These are phyloP conservation scores for Ruellia speciosa DNA, from an alignment of 305 asterid species.

Conservation along the genomic window DNA sequence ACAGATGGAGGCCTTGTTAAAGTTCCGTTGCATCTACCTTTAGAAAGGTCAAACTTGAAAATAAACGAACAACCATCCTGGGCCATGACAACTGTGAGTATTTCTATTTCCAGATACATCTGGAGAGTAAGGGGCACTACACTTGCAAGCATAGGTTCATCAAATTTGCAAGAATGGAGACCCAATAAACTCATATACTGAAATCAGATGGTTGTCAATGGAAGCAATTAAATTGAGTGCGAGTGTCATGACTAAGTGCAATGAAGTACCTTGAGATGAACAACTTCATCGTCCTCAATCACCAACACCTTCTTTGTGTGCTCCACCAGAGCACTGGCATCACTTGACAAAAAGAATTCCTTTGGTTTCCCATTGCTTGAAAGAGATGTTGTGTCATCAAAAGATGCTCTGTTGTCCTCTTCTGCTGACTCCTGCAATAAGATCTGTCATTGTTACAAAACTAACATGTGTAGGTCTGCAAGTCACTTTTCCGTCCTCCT, in stretches of 20 bases:
- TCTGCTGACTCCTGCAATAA: constrained; percentile 56
- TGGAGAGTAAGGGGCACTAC: neutral
- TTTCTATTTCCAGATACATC: neutral
- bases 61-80: constrained; percentile 86
- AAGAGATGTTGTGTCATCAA: constrained; percentile 47
- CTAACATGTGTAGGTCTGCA: constrained; percentile 3
- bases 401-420: constrained; percentile 41
- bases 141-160: neutral
- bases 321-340: constrained; percentile 92
- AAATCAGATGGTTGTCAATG: constrained; percentile 1
- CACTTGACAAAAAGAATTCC: constrained; percentile 89
- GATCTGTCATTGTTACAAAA: constrained; percentile 20
- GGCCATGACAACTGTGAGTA: constrained; percentile 15
- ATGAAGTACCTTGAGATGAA: constrained; percentile 73
- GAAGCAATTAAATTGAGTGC: neutral
- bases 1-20: constrained; percentile 74
- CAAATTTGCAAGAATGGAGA: neutral
- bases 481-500: constrained; percentile 5
- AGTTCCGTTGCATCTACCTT: constrained; percentile 43
- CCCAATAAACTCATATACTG: neutral
- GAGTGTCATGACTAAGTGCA: constrained; percentile 6
- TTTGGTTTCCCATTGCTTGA: constrained; percentile 65
- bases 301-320: constrained; percentile 89
- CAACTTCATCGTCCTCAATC: constrained; percentile 88
- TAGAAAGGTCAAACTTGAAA: constrained; percentile 63